Percentiles rank a stretch among this genome's conserved stretches.
Conservation (phyloP, 192 early-diverging fungal genomes). For the Kickxella alabastrina region DNA sequence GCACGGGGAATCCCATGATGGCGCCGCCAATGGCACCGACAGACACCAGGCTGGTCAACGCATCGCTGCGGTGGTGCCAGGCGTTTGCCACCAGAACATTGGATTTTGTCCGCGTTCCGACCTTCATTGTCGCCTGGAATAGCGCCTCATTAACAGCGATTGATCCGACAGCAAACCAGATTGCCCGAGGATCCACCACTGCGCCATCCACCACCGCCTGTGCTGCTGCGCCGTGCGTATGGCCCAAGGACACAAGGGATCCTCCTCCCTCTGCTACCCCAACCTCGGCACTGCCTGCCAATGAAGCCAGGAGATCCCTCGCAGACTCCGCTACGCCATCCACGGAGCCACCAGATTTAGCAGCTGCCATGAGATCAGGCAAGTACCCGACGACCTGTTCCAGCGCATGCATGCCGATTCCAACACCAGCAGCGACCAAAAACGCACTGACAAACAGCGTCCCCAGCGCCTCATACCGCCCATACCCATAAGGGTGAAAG, state of each 20-base stretch:
- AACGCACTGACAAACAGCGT: constrained; percentile 64
- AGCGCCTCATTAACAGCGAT: constrained; percentile 75
- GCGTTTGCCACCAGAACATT: constrained; percentile 80
- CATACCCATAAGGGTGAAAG: constrained; percentile 68
- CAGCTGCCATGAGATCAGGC: constrained; percentile 11
- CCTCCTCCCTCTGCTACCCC: constrained; percentile 10
- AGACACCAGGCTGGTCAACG: constrained; percentile 66
- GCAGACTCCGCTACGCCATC: constrained; percentile 14
- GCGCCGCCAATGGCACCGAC: constrained; percentile 71
- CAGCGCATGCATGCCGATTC: constrained; percentile 64
- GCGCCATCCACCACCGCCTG: constrained; percentile 23
- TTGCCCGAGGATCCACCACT: constrained; percentile 60
- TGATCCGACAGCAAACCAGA: constrained; percentile 65
- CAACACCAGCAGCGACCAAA: constrained; percentile 62
- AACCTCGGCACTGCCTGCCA: constrained; percentile 4
- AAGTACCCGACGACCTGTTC: constrained; percentile 50
- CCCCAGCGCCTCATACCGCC: constrained; percentile 63
- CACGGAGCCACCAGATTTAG: neutral
- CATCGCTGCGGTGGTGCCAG: constrained; percentile 84
- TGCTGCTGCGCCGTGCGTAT: constrained; percentile 22
- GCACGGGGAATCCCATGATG: constrained; percentile 61
- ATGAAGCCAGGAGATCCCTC: constrained; percentile 3
- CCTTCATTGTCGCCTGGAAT: constrained; percentile 66
- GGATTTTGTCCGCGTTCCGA: constrained; percentile 59
- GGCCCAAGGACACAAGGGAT: constrained; percentile 23